Percentiles rank a stretch among this genome's conserved stretches.
phyloP scores from a whole-genome alignment of 2,329 filamentous ascomycete species.

The Elsinoe arachidis region DNA sequence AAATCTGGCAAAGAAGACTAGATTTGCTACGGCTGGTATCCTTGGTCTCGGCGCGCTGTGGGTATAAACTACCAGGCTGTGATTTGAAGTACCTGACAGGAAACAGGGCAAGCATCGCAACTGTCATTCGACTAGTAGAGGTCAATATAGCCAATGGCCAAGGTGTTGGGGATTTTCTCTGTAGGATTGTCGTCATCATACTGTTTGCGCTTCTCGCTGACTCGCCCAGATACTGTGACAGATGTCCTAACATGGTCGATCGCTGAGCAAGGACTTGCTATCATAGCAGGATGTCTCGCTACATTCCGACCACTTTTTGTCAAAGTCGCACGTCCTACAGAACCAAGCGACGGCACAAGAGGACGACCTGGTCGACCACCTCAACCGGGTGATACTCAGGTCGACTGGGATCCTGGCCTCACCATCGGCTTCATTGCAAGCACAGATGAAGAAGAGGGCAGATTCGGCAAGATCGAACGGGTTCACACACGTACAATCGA shows the following conservation, averaged over 20 bases:
- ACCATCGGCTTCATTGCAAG: conserved; percentile 7
- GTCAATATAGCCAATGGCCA: background rate
- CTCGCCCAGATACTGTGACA: background rate
- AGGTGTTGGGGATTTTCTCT: conserved; percentile 5
- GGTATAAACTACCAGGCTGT: background rate
- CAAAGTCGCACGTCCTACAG: background rate
- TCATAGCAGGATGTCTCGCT: conserved; percentile 6
- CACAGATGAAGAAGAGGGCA: conserved; percentile 4
- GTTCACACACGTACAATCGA: background rate
- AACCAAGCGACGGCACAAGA: conserved; percentile 8
- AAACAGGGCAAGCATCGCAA: conserved; percentile 6
- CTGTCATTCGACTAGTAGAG: background rate
- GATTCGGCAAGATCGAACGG: background rate
- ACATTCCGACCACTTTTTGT: conserved; percentile 7
- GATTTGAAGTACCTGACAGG: background rate
- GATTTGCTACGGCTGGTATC: background rate
- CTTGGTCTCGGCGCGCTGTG: conserved; percentile 4
- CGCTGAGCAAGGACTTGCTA: conserved; percentile 5
- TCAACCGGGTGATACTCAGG: conserved; percentile 10
- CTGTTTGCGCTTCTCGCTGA: background rate
- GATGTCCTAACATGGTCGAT: conserved; percentile 12
- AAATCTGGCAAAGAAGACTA: background rate
- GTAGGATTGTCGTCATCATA: background rate
- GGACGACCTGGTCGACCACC: conserved; percentile 3
- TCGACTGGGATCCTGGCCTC: conserved; percentile 12